These are phyloP conservation scores for Mucor velutinosus DNA, from an alignment of 371 early-diverging fungal species.

Conservation along the genomic window DNA sequence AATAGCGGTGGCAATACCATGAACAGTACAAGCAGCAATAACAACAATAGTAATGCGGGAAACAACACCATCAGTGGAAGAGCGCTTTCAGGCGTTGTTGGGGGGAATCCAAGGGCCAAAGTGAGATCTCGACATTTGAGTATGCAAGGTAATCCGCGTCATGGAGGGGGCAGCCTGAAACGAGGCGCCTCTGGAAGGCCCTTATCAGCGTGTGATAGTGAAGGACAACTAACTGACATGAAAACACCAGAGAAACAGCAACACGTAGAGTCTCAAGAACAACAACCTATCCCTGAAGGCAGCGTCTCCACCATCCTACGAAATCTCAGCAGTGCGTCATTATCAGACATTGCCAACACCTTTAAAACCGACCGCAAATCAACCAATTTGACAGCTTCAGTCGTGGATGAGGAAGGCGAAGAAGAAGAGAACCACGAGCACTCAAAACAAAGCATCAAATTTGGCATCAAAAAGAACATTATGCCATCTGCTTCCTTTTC, in stretches of 20 bases:
- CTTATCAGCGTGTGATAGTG: conserved; percentile 16
- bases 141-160: conserved; percentile 21
- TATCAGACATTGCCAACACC: conserved; percentile 36
- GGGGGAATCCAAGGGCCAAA: conserved; percentile 19
- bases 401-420: conserved; percentile 23
- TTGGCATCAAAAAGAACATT: conserved; percentile 38
- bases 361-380: conserved; percentile 41
- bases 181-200: conserved; percentile 10
- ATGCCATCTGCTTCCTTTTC: conserved; percentile 40
- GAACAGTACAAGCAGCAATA: not conserved
- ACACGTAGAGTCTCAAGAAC: not conserved
- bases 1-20: not conserved
- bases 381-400: conserved; percentile 23
- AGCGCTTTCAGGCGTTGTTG: not conserved
- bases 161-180: not conserved
- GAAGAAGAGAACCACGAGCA: conserved; percentile 6
- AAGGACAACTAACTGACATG: conserved; percentile 19
- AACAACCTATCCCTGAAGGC: conserved; percentile 26
- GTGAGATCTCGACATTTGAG: conserved; percentile 24
- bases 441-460: conserved; percentile 24
- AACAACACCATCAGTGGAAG: not conserved
- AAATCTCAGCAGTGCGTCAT: conserved; percentile 39
- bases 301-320: conserved; percentile 31
- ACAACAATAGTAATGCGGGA: not conserved
- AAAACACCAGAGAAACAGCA: not conserved